Base-by-base conservation (phyloP, 169 alveolate genomes). In the Plasmodium yoelii region DNA sequence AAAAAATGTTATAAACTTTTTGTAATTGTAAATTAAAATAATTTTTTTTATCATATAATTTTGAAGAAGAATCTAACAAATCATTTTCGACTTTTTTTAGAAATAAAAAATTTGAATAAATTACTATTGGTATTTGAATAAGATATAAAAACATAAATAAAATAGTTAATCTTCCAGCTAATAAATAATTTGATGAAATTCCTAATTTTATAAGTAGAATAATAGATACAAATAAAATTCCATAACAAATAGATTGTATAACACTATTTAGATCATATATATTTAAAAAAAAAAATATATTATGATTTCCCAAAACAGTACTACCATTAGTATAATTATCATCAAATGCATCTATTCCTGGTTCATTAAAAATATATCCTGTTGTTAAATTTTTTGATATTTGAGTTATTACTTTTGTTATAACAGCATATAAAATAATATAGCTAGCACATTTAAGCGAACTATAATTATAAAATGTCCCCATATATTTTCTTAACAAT, bases 401-500 rank as follows among this genome's bases (percentile, higher is more conserved):
- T 19, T 86, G 91, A n/a, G 93, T 69, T 2, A 87, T 49, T 8
- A 93, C 73, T 46, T 88, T 71, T 24, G 89, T 65, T 39, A 92
- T 65, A 34, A 88, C 34, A 18, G 90, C 72, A 1, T 92, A 92
- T 47, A 91, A 28, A 39, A 86, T 60, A 26, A 88, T 86, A 42
- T 75, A 44, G 8, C 69, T 67, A 3, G 87, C 87, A 44, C 94
- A 92, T 59, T 64, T 74, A 8, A 57, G 63, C 6, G 75, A 60
- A 10, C 95, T 84, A 28, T 87, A 89, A 60, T 82, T 80, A 39
- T 47, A 74, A 56, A 90, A 68, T 15, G 92, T 94, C 1, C 90
- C 89, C 71, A 77, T 92, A 56, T 92, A 91, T 19, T 92, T 69
- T 39, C 96, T 74, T 42, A 90, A 12, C 22, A 90, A 91, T 68